A percentile compares a stretch with the other conserved stretches of the same genome.
Evolutionary conservation across 805 yeast species (phyloP).

Genomic region (Grigorovia yakushimaensis): DNA sequence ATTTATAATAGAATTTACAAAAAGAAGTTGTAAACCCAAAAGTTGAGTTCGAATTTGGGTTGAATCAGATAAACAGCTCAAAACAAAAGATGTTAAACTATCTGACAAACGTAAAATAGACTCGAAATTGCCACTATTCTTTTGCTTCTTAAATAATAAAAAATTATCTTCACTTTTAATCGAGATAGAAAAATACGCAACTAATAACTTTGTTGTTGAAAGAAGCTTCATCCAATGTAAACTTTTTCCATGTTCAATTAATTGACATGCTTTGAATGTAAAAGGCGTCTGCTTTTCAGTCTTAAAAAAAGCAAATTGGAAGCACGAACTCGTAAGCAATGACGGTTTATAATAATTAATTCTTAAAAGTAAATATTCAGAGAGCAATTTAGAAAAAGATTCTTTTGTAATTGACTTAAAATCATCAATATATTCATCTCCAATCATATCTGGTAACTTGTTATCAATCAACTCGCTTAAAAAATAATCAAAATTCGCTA

Average conservation of each 20-base stretch:
- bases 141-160: conserved; percentile 17
- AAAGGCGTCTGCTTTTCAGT: not conserved
- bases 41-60: conserved; percentile 4
- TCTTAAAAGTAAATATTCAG: conserved; percentile 13
- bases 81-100: conserved; percentile 12
- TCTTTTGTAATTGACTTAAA: not conserved
- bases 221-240: conserved; percentile 15
- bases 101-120: conserved; percentile 10
- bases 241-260: conserved; percentile 5
- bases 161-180: conserved; percentile 2
- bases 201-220: conserved; percentile 11
- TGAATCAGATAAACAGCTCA: conserved; percentile 9
- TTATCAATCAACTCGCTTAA: conserved; percentile 32
- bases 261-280: conserved; percentile 11
- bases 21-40: conserved; percentile 15
- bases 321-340: not conserved
- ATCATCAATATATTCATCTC: conserved; percentile 5
- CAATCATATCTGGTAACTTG: conserved; percentile 15
- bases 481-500: conserved; percentile 38
- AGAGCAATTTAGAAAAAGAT: not conserved
- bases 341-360: conserved; percentile 9
- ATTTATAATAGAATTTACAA: conserved; percentile 9
- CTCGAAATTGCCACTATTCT: conserved; percentile 6
- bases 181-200: conserved; percentile 8
- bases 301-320: not conserved